phyloP scores from a whole-genome alignment of 306 rosid genomes.

The Vigna unguiculata region DNA sequence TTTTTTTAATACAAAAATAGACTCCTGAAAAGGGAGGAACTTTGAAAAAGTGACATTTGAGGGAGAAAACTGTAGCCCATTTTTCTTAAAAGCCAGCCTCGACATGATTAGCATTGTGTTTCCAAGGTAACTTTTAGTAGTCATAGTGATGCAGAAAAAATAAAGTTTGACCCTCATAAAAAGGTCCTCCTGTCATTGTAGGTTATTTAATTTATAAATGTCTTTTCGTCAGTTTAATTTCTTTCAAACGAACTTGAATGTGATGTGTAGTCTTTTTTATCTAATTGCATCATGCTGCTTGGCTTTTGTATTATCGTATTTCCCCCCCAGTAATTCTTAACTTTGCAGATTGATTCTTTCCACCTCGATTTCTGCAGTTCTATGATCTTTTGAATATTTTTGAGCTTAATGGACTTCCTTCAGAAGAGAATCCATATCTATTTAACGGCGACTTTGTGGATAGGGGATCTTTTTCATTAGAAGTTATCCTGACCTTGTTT shows the following conservation, averaged over 20 bases:
- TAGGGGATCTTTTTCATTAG: constrained; percentile 97
- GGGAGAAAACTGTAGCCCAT: background rate
- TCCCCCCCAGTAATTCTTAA: background rate
- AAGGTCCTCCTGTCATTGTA: background rate
- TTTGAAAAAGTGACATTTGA: background rate
- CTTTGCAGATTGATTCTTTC: constrained; percentile 1
- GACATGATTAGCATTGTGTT: background rate
- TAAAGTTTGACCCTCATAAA: background rate
- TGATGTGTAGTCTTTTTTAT: constrained; percentile 11
- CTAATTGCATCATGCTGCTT: constrained; percentile 18
- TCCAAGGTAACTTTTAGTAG: background rate
- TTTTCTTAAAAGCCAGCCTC: background rate
- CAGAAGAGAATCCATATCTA: constrained; percentile 98
- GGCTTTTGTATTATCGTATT: background rate
- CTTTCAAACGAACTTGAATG: background rate
- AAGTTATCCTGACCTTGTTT: constrained; percentile 95
- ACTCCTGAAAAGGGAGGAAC: background rate
- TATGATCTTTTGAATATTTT: constrained; percentile 94
- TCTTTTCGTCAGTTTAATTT: constrained; percentile 17
- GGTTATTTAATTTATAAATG: background rate
- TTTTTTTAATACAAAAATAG: background rate
- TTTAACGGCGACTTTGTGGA: constrained; percentile 99
- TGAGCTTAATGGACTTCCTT: constrained; percentile 99
- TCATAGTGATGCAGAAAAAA: background rate
- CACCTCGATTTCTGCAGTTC: constrained; percentile 69